phyloP scores from a whole-genome alignment of 176 grass and related monocot species.

The Oryza longistaminata region DNA sequence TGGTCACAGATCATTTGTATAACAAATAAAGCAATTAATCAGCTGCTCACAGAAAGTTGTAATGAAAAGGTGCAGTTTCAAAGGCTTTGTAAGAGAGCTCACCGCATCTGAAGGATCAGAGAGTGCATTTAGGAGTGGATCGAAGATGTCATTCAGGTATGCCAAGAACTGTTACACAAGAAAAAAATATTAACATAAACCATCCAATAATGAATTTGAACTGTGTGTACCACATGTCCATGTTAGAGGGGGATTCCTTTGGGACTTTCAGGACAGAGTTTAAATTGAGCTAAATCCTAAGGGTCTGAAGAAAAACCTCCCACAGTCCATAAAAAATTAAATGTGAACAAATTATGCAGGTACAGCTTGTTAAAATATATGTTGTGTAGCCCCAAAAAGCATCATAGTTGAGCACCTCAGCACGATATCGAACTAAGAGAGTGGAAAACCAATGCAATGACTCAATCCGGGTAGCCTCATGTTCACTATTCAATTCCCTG shows the following conservation, averaged over 20 bases:
- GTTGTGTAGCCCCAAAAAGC: neutral
- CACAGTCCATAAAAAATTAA: slow-evolving; percentile 4
- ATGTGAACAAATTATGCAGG: slow-evolving; percentile 18
- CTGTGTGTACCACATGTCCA: neutral
- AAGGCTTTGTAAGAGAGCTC: slow-evolving; percentile 41
- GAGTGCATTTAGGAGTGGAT: slow-evolving; percentile 87
- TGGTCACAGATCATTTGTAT: slow-evolving; percentile 4
- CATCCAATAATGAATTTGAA: slow-evolving; percentile 29
- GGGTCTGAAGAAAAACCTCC: neutral
- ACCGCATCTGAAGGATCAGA: slow-evolving; percentile 94
- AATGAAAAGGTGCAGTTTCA: slow-evolving; percentile 22
- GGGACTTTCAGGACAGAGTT: neutral
- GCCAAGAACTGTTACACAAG: slow-evolving; percentile 75
- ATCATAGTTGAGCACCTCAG: slow-evolving; percentile 63
- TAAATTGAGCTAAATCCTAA: neutral
- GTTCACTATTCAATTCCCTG: slow-evolving; percentile 94
- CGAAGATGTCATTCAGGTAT: slow-evolving; percentile 80
- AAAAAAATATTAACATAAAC: slow-evolving; percentile 27
- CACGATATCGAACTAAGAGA: slow-evolving; percentile 63
- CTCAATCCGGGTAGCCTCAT: slow-evolving; percentile 91
- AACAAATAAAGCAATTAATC: slow-evolving; percentile 18
- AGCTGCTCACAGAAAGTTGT: neutral
- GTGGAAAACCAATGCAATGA: slow-evolving; percentile 86
- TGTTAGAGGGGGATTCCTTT: neutral
- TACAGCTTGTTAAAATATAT: neutral